Conservation (phyloP, 192 early-diverging fungal species). For the Rhizoclosmatium sp. region DNA sequence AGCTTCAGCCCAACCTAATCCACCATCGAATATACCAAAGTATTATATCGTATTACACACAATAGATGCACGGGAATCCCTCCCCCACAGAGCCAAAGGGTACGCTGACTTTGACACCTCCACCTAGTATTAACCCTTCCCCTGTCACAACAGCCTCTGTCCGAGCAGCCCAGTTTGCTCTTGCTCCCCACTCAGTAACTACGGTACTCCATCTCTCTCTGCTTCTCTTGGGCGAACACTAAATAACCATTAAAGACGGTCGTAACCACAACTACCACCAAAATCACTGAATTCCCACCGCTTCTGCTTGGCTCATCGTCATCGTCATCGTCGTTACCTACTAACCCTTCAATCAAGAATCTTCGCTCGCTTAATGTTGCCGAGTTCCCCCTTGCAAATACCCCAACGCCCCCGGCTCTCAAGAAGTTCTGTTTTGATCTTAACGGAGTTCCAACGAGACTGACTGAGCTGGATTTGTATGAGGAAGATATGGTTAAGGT, state of each 20-base stretch:
- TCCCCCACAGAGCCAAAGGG: background rate
- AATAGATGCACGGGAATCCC: too few relatives aligned
- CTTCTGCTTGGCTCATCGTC: constrained; percentile 57
- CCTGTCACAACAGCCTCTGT: background rate
- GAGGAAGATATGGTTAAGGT: constrained; percentile 57
- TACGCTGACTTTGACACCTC: background rate
- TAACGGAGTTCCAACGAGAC: constrained; percentile 75
- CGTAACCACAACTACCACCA: constrained; percentile 83
- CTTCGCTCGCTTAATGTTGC: constrained; percentile 57
- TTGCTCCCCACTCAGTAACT: constrained; percentile 49
- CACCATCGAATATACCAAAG: too few relatives aligned
- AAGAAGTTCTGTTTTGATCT: constrained; percentile 84
- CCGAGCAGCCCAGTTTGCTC: constrained; percentile 40
- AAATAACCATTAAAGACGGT: constrained; percentile 55
- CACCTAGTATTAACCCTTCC: background rate
- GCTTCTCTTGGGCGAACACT: background rate
- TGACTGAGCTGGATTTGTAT: constrained; percentile 65
- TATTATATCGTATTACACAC: too few relatives aligned
- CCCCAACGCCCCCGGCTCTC: constrained; percentile 78
- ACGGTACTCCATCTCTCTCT: constrained; percentile 31
- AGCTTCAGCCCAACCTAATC: too few relatives aligned
- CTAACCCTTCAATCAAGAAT: background rate
- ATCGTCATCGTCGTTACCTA: background rate
- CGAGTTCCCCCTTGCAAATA: constrained; percentile 75
- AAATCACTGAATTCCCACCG: constrained; percentile 73